Evolutionary conservation across 2,329 filamentous ascomycete species (phyloP).

Genomic region (Fusarium pilosicola): DNA sequence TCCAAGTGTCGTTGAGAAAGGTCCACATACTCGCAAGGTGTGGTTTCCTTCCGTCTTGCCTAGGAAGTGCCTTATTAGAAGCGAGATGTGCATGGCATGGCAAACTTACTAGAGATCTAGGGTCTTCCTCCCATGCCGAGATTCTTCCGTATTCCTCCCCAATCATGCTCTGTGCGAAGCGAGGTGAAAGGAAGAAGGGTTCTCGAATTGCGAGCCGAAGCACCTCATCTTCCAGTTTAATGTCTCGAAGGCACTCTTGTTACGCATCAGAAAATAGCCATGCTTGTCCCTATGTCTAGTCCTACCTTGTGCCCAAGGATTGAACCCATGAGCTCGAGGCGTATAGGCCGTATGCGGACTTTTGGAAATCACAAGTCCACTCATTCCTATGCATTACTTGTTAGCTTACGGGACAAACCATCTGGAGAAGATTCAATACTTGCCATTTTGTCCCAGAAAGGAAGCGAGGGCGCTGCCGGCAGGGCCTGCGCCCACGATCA

Average conservation of each 20-base stretch:
- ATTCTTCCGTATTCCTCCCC: neutral
- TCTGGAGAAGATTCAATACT: fast-evolving
- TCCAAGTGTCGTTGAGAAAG: neutral
- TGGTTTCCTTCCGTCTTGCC: neutral
- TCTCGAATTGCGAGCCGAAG: neutral
- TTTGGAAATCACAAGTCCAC: neutral
- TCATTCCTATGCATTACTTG: neutral
- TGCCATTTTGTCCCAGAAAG: neutral
- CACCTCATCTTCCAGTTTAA: neutral
- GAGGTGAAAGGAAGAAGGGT: neutral
- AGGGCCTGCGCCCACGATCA: neutral
- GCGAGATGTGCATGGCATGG: fast-evolving
- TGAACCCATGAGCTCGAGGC: neutral
- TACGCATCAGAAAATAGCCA: too few relatives aligned
- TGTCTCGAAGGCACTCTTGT: neutral
- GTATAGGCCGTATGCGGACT: fast-evolving
- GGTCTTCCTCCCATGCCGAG: neutral
- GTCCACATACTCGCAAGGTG: neutral
- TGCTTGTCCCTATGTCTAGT: fast-evolving
- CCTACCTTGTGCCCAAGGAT: neutral
- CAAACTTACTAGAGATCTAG: fast-evolving
- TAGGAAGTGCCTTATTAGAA: fast-evolving
- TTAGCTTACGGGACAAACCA: neutral
- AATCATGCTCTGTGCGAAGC: neutral
- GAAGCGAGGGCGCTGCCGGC: neutral